Base-by-base conservation (phyloP, 1,284 basidiomycete genomes). In the Moesziomyces parantarcticus region DNA sequence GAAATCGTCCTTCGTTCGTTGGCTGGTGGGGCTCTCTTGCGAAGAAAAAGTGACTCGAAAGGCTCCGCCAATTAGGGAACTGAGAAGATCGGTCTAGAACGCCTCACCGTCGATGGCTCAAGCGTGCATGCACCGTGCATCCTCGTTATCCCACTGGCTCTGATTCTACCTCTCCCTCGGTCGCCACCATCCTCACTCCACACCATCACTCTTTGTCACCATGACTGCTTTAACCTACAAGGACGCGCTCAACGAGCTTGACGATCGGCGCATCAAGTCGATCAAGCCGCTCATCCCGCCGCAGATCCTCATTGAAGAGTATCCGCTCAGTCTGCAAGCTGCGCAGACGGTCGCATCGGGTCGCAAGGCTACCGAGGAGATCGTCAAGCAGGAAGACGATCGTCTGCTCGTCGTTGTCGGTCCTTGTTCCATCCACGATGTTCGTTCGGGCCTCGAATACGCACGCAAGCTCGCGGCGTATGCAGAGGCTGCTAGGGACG, bases 401-500 rank as follows among this genome's bases (percentile, higher is more conserved):
- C 75, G 81, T n/a, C 58, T 83, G 21, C 65, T 83, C 50, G 81
- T 82, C 16, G 63, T 83, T 20, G 78, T 82, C 13, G 81, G 81
- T 6, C 81, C 81, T 11, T 83, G 81, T 59, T 82, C 81, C 11
- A 77, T 83, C 39, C 82, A 83, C 57, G 81, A 83, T 53, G 80
- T 81, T 34, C 66, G 71, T 1, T 77, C 80, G 6, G 82, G 78
- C 0, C 56, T 83, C 41, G 81, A 83, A 49, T 83, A 83, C 48
- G 80, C 70, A 3, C 41, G 47, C 26, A 87, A 90, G 66, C 88
- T 98, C 58, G 89, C 88, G 58, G 88, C 87, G 45, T 98, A 98
- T 83, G 92, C 94, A 9, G 90, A 93, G 44, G 83, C 85, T 20
- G 90, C 92, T 34, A 90, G 89, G 82, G 90, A 92, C 13, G 96